Conservation (phyloP, 495 filamentous ascomycete species). For the Diplogelasinospora grovesii region DNA sequence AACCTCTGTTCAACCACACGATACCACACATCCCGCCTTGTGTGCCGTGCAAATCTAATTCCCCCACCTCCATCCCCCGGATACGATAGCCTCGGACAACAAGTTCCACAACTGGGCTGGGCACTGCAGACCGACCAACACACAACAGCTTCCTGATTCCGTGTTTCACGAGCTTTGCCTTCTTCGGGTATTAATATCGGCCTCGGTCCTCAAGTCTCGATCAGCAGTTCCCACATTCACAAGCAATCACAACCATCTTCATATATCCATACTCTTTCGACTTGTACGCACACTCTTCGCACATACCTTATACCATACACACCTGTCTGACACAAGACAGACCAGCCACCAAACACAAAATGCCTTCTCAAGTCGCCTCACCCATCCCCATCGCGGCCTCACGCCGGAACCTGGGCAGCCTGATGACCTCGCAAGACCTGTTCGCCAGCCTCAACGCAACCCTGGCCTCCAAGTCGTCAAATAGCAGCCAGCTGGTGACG, state of each 20-base stretch:
- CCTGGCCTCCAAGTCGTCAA: slow-evolving; percentile 31
- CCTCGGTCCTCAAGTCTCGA: slow-evolving; percentile 10
- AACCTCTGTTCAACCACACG: background rate
- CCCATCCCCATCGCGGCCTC: slow-evolving; percentile 38
- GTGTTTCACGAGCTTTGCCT: slow-evolving; percentile 5
- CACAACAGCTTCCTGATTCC: background rate
- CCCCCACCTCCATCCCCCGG: background rate
- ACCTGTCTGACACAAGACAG: no score
- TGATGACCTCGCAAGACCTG: slow-evolving; percentile 37
- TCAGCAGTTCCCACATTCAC: slow-evolving; percentile 5
- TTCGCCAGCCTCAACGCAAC: slow-evolving; percentile 42
- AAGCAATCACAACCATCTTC: slow-evolving; percentile 6
- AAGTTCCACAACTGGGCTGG: slow-evolving; percentile 3
- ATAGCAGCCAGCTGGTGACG: slow-evolving; percentile 26
- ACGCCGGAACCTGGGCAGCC: slow-evolving; percentile 29
- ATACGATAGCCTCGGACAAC: slow-evolving; percentile 7
- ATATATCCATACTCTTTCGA: slow-evolving; percentile 3
- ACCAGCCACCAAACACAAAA: slow-evolving; percentile 26
- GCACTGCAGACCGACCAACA: no score
- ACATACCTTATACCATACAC: background rate
- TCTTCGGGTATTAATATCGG: slow-evolving; percentile 18
- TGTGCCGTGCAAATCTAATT: slow-evolving; percentile 3
- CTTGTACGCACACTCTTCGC: background rate
- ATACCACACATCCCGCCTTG: slow-evolving; percentile 1
- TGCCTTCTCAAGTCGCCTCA: slow-evolving; percentile 40